Base-by-base conservation (phyloP, 129 eudicot species). In the Flaveria ramosissima region DNA sequence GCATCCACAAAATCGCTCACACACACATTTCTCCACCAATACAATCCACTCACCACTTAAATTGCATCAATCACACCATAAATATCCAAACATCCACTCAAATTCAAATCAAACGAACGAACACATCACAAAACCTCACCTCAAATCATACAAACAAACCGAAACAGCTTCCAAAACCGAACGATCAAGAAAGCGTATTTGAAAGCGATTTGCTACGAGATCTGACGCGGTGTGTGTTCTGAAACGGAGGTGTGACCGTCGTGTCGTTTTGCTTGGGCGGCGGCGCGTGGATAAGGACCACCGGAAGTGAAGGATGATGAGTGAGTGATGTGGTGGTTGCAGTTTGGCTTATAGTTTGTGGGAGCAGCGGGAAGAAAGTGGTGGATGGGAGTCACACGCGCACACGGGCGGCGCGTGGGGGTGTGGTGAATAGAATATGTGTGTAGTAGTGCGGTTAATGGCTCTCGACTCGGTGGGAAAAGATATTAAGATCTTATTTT, bases 331-430 rank as follows among this genome's bases (percentile, higher is more conserved):
- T 36, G 41, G 41, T 36, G 41, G 41, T 65, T 67, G 78, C 79
- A 80, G 73, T 55, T 80, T 80, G 64, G 79, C 63, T 52, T 73
- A 26, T 80, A 57, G 79, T 74, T 80, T 80, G 74, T 66, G 64
- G 56, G 39, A 32, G 39, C 39, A 36, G 41, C 71, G 47, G 52
- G 11, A 3, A 15, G 60, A 43, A 45, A 72, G 36, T 12, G 77
- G n/a, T 30, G 15, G 43, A 30, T 19, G 21, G 26, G 11, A 68
- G 53, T 48, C 45, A 41, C 71, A 56, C 80, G 15, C 80, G 76
- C 84, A 66, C 14, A 55, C 69, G 14, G 71, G 71, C 50, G 70
- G 70, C 83, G 83, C 79, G 79, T 80, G 78, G 8, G 9, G 50
- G 32, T 21, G 10, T 2, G 9, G 17, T 59, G 7, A 20, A 61